A percentile compares a stretch with the other conserved stretches of the same genome.
phyloP scores from a whole-genome alignment of 2,329 filamentous ascomycete genomes.

The Curvularia sp. region DNA sequence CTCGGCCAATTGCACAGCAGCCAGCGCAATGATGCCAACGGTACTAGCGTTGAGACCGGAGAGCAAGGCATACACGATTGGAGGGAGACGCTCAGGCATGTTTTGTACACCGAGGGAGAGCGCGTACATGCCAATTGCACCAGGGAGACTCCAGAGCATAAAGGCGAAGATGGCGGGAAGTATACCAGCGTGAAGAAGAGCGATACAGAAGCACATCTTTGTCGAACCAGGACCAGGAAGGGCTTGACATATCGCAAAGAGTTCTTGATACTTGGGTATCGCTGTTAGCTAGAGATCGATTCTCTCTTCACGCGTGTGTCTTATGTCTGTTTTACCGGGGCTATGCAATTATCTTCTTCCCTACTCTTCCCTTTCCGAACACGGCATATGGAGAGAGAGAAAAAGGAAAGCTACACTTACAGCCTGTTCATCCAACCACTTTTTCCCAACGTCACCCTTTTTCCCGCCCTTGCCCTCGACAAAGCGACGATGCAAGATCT shows the following conservation, averaged over 20 bases:
- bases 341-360: background rate
- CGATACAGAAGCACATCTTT: slow-evolving; percentile 75
- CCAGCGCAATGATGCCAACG: slow-evolving; percentile 74
- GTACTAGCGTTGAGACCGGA: slow-evolving; percentile 76
- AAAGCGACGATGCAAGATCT: slow-evolving; percentile 70
- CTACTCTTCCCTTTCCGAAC: background rate
- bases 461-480: slow-evolving; percentile 55
- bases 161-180: slow-evolving; percentile 66
- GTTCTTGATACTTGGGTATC: slow-evolving; percentile 67
- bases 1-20: slow-evolving; percentile 70
- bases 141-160: slow-evolving; percentile 72
- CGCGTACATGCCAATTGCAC: slow-evolving; percentile 73
- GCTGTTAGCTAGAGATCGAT: background rate
- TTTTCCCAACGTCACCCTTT: slow-evolving; percentile 56
- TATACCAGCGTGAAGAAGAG: slow-evolving; percentile 68
- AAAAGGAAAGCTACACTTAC: slow-evolving; percentile 51
- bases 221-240: slow-evolving; percentile 73
- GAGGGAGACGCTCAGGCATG: slow-evolving; percentile 66
- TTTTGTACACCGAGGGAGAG: slow-evolving; percentile 70
- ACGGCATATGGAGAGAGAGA: background rate
- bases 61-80: slow-evolving; percentile 70
- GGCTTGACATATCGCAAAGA: slow-evolving; percentile 73
- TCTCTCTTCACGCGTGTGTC: background rate
- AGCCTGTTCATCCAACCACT: slow-evolving; percentile 74
- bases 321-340: too few relatives aligned